These are phyloP conservation scores for Gomphus bonarii DNA, from an alignment of 1,284 basidiomycete species.

Conservation along the genomic window DNA sequence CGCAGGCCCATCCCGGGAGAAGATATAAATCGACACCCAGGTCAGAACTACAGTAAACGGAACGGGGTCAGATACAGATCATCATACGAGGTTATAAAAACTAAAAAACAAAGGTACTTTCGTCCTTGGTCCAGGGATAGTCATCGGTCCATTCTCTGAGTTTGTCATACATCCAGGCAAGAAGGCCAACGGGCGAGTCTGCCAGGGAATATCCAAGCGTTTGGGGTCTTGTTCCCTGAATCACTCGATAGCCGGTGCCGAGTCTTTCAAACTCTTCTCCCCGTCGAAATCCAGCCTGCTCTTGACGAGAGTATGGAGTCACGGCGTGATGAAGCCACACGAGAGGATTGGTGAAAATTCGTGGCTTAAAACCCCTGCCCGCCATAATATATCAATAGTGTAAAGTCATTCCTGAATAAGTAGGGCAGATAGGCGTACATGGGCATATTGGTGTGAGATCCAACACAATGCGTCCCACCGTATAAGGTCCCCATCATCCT, in stretches of 20 bases:
- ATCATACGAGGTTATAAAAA: neutral
- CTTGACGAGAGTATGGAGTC: slow-evolving; percentile 24
- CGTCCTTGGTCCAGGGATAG: slow-evolving; percentile 42
- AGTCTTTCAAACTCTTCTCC: slow-evolving; percentile 21
- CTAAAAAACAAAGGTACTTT: slow-evolving; percentile 27
- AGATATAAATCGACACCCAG: slow-evolving; percentile 51
- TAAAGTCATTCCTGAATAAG: neutral
- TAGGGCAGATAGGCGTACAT: slow-evolving; percentile 18
- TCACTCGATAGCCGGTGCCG: slow-evolving; percentile 30
- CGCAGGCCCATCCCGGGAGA: slow-evolving; percentile 43
- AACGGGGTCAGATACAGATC: slow-evolving; percentile 10
- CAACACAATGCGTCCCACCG: slow-evolving; percentile 30
- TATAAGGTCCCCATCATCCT: slow-evolving; percentile 29
- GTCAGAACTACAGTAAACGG: slow-evolving; percentile 29
- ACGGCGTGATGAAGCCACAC: slow-evolving; percentile 21
- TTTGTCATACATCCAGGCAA: slow-evolving; percentile 56
- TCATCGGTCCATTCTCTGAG: slow-evolving; percentile 39
- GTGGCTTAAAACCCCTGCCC: slow-evolving; percentile 20
- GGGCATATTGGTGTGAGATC: slow-evolving; percentile 33
- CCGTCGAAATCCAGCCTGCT: slow-evolving; percentile 28
- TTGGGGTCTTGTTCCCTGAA: slow-evolving; percentile 44
- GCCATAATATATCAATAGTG: neutral
- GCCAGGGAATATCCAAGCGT: slow-evolving; percentile 45
- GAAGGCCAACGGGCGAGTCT: slow-evolving; percentile 47
- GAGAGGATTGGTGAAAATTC: slow-evolving; percentile 19